Conservation (phyloP, 768 basidiomycete species). For the Lyophyllum semitale region DNA sequence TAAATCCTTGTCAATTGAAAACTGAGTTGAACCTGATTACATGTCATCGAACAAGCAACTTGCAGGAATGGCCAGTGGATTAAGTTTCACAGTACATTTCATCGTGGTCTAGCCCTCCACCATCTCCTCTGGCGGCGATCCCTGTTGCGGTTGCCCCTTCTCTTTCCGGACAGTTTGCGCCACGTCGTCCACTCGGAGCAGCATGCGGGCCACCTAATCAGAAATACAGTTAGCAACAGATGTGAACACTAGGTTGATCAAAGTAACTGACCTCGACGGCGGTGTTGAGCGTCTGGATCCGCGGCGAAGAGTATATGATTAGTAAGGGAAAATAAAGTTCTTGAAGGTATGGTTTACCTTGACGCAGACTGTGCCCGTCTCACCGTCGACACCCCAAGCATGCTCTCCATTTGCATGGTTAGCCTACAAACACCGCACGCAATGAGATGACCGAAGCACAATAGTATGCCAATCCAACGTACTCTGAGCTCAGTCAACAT, state of each 20-base stretch:
- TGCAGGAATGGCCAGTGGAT: too few species aligned
- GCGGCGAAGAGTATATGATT: neutral
- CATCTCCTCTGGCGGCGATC: slow-evolving; percentile 61
- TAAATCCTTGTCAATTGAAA: too few species aligned
- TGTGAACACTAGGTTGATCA: neutral
- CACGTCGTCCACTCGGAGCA: slow-evolving; percentile 92
- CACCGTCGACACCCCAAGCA: slow-evolving; percentile 94
- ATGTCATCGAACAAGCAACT: too few species aligned
- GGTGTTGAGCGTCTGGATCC: slow-evolving; percentile 96
- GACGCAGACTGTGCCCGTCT: slow-evolving; percentile 95
- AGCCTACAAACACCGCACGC: slow-evolving; percentile 55
- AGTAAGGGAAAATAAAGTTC: neutral
- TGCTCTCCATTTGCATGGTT: slow-evolving; percentile 92
- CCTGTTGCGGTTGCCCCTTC: slow-evolving; percentile 52
- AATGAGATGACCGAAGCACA: neutral
- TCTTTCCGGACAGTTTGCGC: slow-evolving; percentile 87
- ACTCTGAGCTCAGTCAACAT: slow-evolving; percentile 92
- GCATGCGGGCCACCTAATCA: slow-evolving; percentile 80
- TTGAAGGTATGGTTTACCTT: slow-evolving; percentile 52
- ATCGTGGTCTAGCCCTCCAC: slow-evolving; percentile 11
- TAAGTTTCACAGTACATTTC: too few species aligned
- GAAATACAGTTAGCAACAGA: slow-evolving; percentile 1
- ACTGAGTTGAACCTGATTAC: too few species aligned
- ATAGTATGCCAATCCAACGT: slow-evolving; percentile 24
- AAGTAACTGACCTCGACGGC: slow-evolving; percentile 75